Base-by-base conservation (phyloP, 305 asterid genomes). In the Stenogyne calaminthoides region DNA sequence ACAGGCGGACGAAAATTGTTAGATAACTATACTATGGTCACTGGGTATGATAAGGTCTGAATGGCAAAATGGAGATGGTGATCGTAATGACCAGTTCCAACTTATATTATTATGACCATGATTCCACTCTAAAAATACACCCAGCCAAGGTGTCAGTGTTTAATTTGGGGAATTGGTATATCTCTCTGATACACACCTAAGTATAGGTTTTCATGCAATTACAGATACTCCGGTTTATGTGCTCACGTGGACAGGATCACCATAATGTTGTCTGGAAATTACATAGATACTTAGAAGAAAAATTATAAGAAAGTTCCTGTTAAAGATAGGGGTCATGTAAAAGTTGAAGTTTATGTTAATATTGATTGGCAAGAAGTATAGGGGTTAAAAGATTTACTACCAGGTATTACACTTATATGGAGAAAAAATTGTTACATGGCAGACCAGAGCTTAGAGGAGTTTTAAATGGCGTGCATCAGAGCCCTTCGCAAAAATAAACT, bases 21-120 rank as follows among this genome's bases (percentile, higher is more conserved):
- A 34, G 27, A 69, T 40, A 40, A 69, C 34, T 25, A 19, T 25
- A 27, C 19, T 27, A 59, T 58, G 67, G 67, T 70, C 46, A 37
- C 46, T 9, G 40, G 47, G 32, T 42, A 52, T 58, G 59, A 42
- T 15, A 42, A 70, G 22, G 15, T 22, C 75, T 25, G 44, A 25
- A 42, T 34, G 29, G 58, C 49, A 11, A 57, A 56, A 9, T 57
- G 75, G 57, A 42, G 49, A 55, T 55, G n/a, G 55, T 54, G 56
- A 55, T 20, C 63, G 36, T n/a, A 49, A 36, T 34, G 63, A 7
- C 25, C 9, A 18, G 16, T 54, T 16, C 12, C 59, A 7, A 27
- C 59, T 9, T 40, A 40, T 19, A 25, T 65, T 4, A 64, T 10
- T 14, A 20, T 20, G n/a, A 40, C 67, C 27, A 37, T 34, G 67